Evolutionary conservation across 1,284 basidiomycete genomes (phyloP), one percentile per base, ranked within the genome.

Genomic region (Ustilago shanxiensis): DNA sequence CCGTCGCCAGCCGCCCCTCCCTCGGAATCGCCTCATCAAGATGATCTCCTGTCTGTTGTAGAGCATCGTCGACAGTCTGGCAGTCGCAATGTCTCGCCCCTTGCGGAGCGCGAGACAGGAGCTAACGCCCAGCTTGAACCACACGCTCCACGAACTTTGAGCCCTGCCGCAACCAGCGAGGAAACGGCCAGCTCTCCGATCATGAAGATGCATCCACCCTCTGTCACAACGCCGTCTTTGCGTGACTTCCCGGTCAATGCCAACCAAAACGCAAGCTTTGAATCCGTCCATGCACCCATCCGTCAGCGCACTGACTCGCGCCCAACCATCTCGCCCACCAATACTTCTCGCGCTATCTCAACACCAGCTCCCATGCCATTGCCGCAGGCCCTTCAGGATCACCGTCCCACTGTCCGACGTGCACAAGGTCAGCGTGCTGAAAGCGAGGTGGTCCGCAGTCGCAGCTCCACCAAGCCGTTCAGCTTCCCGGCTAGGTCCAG

Each of bases 281-380:
- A 75, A n/a, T 61, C 67, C 7, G 67, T 65, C 11, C 39, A 63
- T 24, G 67, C 67, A 22, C 58, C 58, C 26, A 14, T 47, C 3
- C 67, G 73, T 41, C 73, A 76, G 52, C 41, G 68, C 14, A 76
- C 68, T 51, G 73, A 76, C 51, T 71, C 73, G 18, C 73, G 73
- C 22, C 73, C 73, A 9, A 56, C 68, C 39, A 62, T 71, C 29
- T 71, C 73, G 14, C 73, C 73, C 29, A 63, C 53, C 50, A 57
- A 26, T 35, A 62, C 68, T 7, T 71, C 68, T 6, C 67, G 68
- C 10, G 65, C 68, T 24, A 64, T 71, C 24, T 67, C 72, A 0
- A 60, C 61, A 10, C 65, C 73, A 18, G 64, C 73, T 1, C 68
- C 60, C n/a, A 75, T 70, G 66, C 67, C 67, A 9, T 6, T 76